Conservation (phyloP, 148 eudicot genomes). For the Vaccinium corymbosum region DNA sequence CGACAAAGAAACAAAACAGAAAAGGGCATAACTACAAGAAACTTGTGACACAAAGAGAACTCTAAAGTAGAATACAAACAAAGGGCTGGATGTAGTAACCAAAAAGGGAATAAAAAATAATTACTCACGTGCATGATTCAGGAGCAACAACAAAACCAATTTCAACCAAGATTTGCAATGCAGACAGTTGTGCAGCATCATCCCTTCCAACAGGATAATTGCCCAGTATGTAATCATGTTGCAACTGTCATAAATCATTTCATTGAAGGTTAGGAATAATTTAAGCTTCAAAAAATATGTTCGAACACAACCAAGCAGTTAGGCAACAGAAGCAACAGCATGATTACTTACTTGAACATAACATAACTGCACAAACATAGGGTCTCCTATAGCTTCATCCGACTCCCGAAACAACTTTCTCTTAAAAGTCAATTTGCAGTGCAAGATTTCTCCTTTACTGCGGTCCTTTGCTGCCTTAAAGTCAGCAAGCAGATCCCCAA, state of each 20-base stretch:
- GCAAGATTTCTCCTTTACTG: conserved; percentile 92
- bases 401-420: conserved; percentile 94
- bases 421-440: conserved; percentile 87
- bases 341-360: conserved; percentile 74
- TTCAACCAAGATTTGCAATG: conserved; percentile 89
- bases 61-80: neutral
- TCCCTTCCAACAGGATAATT: conserved; percentile 98
- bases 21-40: neutral
- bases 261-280: neutral
- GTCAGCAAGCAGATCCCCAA: conserved; percentile 91
- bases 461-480: conserved; percentile 94
- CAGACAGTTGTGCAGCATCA: conserved; percentile 92
- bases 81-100: neutral
- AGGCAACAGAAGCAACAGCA: neutral
- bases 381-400: conserved; percentile 91
- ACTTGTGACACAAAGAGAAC: neutral
- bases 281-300: conserved; percentile 5
- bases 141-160: conserved; percentile 72
- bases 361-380: conserved; percentile 95
- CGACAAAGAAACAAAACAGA: neutral
- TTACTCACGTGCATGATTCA: conserved; percentile 86
- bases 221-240: conserved; percentile 97
- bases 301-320: neutral
- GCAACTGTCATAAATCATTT: conserved; percentile 46
- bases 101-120: conserved; percentile 4